phyloP scores from a whole-genome alignment of 2,329 filamentous ascomycete genomes.

The Endocalyx cinctus region DNA sequence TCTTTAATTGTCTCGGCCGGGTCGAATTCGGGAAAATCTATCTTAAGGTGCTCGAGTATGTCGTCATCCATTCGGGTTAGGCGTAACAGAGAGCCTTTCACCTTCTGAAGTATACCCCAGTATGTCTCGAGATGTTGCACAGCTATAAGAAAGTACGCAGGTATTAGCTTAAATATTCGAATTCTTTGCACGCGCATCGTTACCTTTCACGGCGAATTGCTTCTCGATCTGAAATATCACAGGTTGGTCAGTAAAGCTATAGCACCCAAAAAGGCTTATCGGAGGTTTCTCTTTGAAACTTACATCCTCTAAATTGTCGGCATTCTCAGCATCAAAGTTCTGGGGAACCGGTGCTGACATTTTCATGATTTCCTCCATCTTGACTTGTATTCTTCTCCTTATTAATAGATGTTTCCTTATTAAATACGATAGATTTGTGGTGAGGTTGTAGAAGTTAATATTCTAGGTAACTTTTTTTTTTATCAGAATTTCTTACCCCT shows the following conservation, averaged over 20 bases:
- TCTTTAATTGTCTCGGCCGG: constrained; percentile 76
- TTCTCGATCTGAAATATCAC: constrained; percentile 74
- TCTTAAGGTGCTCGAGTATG: constrained; percentile 83
- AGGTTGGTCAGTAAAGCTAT: background rate
- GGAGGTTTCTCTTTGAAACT: too few species aligned
- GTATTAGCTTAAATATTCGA: constrained; percentile 12
- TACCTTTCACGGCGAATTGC: constrained; percentile 96
- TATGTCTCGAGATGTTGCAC: constrained; percentile 97
- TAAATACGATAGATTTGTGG: too few species aligned
- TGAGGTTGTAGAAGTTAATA: too few species aligned
- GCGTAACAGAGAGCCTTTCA: constrained; percentile 81
- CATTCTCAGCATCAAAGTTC: constrained; percentile 45
- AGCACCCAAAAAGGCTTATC: background rate
- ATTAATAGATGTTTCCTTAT: background rate
- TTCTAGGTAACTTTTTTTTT: too few species aligned
- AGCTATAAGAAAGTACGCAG: constrained; percentile 37
- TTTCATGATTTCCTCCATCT: constrained; percentile 23
- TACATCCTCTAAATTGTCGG: constrained; percentile 27
- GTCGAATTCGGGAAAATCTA: constrained; percentile 90
- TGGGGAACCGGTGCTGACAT: constrained; percentile 30
- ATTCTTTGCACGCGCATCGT: background rate
- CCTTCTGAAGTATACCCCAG: constrained; percentile 90
- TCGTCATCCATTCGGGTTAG: constrained; percentile 94
- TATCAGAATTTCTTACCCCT: too few species aligned
- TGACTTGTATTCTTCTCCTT: too few species aligned